Evolutionary conservation across 331 rosid species (phyloP), one percentile per base, ranked within the genome.

Genomic region (Ulmus americana): DNA sequence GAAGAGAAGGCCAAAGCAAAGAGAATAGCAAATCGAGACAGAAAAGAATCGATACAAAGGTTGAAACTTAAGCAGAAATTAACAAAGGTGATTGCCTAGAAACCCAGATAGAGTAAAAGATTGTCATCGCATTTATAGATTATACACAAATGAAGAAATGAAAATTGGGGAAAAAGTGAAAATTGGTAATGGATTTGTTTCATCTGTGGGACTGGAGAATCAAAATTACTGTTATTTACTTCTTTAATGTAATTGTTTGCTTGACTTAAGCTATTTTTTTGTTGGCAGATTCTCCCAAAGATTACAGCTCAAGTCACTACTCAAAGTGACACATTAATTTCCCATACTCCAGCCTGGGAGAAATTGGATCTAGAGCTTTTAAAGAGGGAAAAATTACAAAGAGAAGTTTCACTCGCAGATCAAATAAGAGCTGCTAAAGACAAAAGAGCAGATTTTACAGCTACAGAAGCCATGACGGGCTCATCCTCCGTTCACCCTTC

Each of bases 351-450:
- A 54, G 69, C 71, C 47, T 61, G 67, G 68, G 76, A 76, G 73
- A 82, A 76, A 77, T 69, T 87, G 80, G 89, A 89, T 75, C 61
- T 87, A 59, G 91, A 92, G 67, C 84, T 72, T 50, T 74, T 86
- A 71, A 83, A 76, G 85, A 85, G 69, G 68, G 95, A 83, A n/a
- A 81, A 73, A 44, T 20, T 65, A 77, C 76, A 64, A 60, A 79
- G 67, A 70, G 80, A 77, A 74, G 78, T 74, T 54, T 83, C 97
- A 0, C 79, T 92, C 1, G 91, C 95, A 7, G 95, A 87, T 70
- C 97, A 83, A 66, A 89, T 92, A 72, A 82, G 77, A 82, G 89
- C 84, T 59, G 90, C 86, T 28, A 89, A 80, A 71, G 74, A 54
- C 52, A 62, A 77, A 80, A 83, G 56, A 76, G 73, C 51, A 64